Base-by-base conservation (phyloP, 2,329 filamentous ascomycete species). In the Hymenoscyphus fraxineus region DNA sequence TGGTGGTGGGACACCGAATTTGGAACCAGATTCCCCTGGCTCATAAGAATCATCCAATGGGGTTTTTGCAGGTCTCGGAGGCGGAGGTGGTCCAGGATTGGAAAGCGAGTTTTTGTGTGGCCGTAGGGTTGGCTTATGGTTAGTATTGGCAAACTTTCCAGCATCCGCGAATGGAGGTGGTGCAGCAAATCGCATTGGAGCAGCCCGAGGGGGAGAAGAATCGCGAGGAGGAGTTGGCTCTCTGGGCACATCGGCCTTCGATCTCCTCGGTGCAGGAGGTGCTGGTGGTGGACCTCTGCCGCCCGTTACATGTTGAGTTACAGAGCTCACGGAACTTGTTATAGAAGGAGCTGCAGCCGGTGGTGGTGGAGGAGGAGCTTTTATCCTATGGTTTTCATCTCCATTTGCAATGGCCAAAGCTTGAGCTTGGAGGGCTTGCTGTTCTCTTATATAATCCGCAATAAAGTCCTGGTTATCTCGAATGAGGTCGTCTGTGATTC, bases 141-240 rank as follows among this genome's bases (percentile, higher is more conserved):
- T 79, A 38, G 80, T 77, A 67, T 88, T 82, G 3, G 90, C 92
- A 74, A 87, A 95, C 77, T 92, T 96, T 44, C 95, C 95, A 64
- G 95, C 95, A 76, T 97, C 93, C 63, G 92, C 87, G 65, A 98
- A 79, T 2, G 94, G 91, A 40, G 95, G 95, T 57, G 95, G 95
- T 9, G 92, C 94, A 69, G 88, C 85, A 79, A 96, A 98, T 71
- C 83, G 84, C 9, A 86, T 86, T 60, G 88, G 84, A 10, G 83
- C 83, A 32, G 78, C 77, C 64, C 75, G 73, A 19, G 88, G 86
- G 13, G 92, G 91, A 15, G 88, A 87, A 15, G 89, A 85, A 65
- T 92, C 89, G 73, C 88, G 83, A 38, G 89, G 84, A n/a, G 90
- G 86, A 80, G 82, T 80, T n/a, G 80, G 78, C 67, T 82, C 82